Evolutionary conservation across 2,329 filamentous ascomycete genomes (phyloP).

Genomic region (Xylaria sp.): DNA sequence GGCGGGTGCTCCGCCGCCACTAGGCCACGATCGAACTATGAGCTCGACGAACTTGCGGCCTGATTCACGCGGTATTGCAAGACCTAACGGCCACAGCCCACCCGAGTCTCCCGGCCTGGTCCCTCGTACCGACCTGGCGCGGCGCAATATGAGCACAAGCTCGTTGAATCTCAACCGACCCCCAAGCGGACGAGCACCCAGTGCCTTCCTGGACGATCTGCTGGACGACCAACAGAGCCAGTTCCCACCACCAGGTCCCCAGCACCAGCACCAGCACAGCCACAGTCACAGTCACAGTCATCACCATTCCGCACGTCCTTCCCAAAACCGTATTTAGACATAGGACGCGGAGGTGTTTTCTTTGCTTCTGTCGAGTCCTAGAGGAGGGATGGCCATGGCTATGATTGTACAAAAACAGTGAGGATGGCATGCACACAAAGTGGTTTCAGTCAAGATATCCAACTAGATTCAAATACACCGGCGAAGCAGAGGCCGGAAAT

Average conservation of each 20-base stretch:
- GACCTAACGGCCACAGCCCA: conserved; percentile 56
- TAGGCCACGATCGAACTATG: conserved; percentile 56
- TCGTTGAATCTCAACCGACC: conserved; percentile 68
- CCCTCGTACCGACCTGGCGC: conserved; percentile 39
- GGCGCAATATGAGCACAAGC: conserved; percentile 60
- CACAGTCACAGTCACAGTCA: no score
- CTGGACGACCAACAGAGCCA: conserved; percentile 71
- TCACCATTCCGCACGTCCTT: conserved; percentile 33
- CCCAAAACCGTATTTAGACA: conserved; percentile 24
- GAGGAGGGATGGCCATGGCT: conserved; percentile 18
- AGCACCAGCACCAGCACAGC: no score
- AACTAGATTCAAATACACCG: neutral
- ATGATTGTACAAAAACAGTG: neutral
- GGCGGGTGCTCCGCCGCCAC: conserved; percentile 50
- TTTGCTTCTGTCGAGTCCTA: conserved; percentile 17
- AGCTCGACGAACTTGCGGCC: conserved; percentile 64
- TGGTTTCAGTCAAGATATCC: neutral
- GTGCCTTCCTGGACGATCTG: conserved; percentile 86
- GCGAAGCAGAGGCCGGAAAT: neutral
- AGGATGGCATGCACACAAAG: neutral
- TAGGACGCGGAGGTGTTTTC: conserved; percentile 3
- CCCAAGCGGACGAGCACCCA: conserved; percentile 74
- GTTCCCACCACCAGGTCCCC: conserved; percentile 46
- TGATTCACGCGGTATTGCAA: conserved; percentile 57
- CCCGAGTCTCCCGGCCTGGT: conserved; percentile 65